These are phyloP conservation scores for Podospora pseudoanserina DNA, from an alignment of 495 filamentous ascomycete species.

Conservation along the genomic window DNA sequence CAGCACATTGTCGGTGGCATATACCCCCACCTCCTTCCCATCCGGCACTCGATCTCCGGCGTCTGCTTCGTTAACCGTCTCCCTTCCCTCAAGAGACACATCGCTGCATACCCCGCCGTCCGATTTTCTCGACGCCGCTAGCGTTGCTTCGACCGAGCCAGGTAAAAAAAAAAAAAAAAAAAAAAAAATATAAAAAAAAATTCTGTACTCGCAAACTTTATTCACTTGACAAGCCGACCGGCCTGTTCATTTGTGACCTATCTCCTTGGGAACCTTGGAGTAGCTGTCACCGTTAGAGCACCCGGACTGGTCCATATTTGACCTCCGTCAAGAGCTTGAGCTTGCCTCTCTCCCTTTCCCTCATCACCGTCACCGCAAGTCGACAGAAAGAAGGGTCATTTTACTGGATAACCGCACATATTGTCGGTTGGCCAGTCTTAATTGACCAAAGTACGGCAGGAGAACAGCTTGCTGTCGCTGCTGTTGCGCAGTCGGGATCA, in stretches of 20 bases:
- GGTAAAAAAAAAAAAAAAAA: not conserved
- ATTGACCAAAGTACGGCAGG: not conserved
- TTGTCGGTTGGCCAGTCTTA: not conserved
- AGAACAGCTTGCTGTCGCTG: constrained; percentile 1
- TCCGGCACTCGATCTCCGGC: not conserved
- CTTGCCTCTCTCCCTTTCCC: not conserved
- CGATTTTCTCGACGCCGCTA: not conserved
- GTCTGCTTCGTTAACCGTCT: not conserved
- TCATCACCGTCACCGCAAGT: not conserved
- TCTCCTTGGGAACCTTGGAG: not conserved
- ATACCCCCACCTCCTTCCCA: not conserved
- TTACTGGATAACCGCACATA: not conserved
- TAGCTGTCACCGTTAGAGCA: not conserved
- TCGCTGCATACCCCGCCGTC: not conserved
- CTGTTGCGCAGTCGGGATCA: not conserved
- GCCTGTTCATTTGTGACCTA: not conserved
- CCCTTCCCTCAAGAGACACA: not conserved
- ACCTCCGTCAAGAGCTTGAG: not conserved
- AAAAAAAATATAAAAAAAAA: not conserved
- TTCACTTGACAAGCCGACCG: not conserved
- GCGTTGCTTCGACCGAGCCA: not conserved
- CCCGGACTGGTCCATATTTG: not conserved
- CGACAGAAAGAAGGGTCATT: not conserved
- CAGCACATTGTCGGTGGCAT: not conserved
- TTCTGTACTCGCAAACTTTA: not conserved